Evolutionary conservation across 2,329 filamentous ascomycete species (phyloP).

Genomic region (Lasiodiplodia citricola): DNA sequence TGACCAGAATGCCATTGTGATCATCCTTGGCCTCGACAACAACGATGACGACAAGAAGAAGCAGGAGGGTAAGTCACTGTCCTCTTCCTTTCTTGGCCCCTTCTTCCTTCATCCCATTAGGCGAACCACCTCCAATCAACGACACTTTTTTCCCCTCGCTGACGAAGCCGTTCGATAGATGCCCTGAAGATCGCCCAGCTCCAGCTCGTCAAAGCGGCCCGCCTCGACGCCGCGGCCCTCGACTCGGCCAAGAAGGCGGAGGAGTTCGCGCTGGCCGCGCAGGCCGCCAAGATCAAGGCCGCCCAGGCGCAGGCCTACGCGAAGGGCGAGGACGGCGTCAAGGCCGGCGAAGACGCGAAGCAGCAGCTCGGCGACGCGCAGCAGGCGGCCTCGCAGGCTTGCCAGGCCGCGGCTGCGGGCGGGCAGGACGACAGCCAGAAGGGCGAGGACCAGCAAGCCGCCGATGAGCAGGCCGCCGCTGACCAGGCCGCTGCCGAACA

Average conservation of each 20-base stretch:
- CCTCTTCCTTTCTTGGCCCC: no score
- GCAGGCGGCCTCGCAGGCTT: slow-evolving; percentile 2
- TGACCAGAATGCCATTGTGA: slow-evolving; percentile 1
- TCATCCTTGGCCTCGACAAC: slow-evolving; percentile 14
- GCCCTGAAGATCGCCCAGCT: slow-evolving; percentile 15
- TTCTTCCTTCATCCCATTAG: background rate
- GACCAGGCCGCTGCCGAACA: slow-evolving; percentile 10
- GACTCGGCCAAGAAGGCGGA: slow-evolving; percentile 15
- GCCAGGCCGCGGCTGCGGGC: background rate
- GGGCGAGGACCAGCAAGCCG: slow-evolving; percentile 1
- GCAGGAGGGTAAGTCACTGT: slow-evolving; percentile 3
- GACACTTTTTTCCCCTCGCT: background rate
- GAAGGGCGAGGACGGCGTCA: background rate
- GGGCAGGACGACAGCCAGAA: background rate
- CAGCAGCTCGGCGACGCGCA: background rate
- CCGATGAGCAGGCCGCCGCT: background rate
- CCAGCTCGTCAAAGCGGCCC: slow-evolving; percentile 6
- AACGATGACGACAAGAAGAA: slow-evolving; percentile 3
- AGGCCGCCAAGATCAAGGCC: slow-evolving; percentile 17
- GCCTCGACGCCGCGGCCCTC: slow-evolving; percentile 15
- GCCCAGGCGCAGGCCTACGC: slow-evolving; percentile 6
- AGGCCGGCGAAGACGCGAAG: slow-evolving; percentile 2
- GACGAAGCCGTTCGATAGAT: background rate
- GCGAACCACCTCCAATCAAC: background rate
- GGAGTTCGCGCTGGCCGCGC: slow-evolving; percentile 5